phyloP scores from a whole-genome alignment of 306 rosid species.

The Prosopis cineraria region DNA sequence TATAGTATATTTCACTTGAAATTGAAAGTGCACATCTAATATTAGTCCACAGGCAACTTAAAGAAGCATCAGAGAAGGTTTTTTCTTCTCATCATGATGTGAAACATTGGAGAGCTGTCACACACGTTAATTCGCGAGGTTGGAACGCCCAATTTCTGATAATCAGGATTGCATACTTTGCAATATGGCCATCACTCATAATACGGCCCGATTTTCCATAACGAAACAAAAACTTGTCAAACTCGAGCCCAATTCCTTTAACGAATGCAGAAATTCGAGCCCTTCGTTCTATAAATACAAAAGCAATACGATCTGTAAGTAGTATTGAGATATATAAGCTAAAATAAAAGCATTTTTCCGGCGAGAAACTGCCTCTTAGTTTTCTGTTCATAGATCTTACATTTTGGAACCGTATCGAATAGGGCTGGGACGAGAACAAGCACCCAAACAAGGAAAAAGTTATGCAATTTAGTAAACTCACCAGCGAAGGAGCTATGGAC shows the following conservation, averaged over 20 bases:
- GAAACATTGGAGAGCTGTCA: neutral
- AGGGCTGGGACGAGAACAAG: neutral
- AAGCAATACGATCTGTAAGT: neutral
- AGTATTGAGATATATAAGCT: neutral
- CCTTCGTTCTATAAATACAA: neutral
- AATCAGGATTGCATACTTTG: neutral
- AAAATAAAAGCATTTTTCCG: neutral
- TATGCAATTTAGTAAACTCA: slow-evolving; percentile 41
- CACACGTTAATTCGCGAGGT: neutral
- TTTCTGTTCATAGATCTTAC: neutral
- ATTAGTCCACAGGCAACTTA: neutral
- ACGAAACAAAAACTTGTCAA: neutral
- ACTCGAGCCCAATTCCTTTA: neutral
- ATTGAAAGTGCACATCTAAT: neutral
- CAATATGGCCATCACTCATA: neutral
- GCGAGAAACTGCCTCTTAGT: neutral
- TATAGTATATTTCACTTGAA: neutral
- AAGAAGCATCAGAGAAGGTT: neutral
- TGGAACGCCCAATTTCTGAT: neutral
- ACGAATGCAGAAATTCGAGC: neutral
- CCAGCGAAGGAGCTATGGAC: slow-evolving; percentile 92
- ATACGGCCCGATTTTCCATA: neutral
- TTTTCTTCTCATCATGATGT: neutral
- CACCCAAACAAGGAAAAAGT: neutral
- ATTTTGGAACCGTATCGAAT: neutral